Conservation (phyloP, 2,329 filamentous ascomycete genomes). For the Xylariomycetidae sp. region DNA sequence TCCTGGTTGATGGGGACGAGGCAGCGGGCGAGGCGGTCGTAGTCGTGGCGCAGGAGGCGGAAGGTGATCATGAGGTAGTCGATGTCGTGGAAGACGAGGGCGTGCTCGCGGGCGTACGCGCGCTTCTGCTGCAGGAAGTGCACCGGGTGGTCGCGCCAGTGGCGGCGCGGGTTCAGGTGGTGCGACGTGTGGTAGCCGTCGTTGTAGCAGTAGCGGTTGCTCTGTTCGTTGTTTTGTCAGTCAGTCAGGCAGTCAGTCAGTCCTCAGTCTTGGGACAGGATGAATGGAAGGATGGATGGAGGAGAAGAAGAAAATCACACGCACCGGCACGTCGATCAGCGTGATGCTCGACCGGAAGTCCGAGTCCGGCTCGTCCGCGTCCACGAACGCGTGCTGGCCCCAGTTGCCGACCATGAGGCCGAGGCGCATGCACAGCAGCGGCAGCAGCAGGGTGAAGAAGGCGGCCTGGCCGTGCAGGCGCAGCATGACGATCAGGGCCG, state of each 20-base stretch:
- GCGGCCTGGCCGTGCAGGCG: conserved; percentile 49
- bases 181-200: conserved; percentile 80
- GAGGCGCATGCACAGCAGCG: conserved; percentile 58
- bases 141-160: conserved; percentile 75
- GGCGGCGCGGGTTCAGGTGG: conserved; percentile 69
- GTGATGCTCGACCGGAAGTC: conserved; percentile 77
- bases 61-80: conserved; percentile 74
- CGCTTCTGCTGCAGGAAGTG: conserved; percentile 66
- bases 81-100: conserved; percentile 74
- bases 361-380: conserved; percentile 66
- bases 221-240: conserved; percentile 49
- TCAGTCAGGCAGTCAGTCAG: conserved; percentile 11
- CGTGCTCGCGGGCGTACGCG: conserved; percentile 59
- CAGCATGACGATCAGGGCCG: conserved; percentile 44
- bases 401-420: conserved; percentile 79
- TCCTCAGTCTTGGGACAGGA: background rate
- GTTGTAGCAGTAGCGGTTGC: conserved; percentile 77
- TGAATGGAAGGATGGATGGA: conserved; percentile 4
- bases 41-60: conserved; percentile 63
- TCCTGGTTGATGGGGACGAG: conserved; percentile 64
- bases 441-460: conserved; percentile 60
- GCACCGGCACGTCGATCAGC: conserved; percentile 69
- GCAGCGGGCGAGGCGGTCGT: conserved; percentile 60
- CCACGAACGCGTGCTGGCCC: conserved; percentile 78
- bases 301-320: conserved; percentile 22